Evolutionary conservation across 768 basidiomycete genomes (phyloP), one percentile per base, ranked within the genome.

Genomic region (Naematelia aurantialba): DNA sequence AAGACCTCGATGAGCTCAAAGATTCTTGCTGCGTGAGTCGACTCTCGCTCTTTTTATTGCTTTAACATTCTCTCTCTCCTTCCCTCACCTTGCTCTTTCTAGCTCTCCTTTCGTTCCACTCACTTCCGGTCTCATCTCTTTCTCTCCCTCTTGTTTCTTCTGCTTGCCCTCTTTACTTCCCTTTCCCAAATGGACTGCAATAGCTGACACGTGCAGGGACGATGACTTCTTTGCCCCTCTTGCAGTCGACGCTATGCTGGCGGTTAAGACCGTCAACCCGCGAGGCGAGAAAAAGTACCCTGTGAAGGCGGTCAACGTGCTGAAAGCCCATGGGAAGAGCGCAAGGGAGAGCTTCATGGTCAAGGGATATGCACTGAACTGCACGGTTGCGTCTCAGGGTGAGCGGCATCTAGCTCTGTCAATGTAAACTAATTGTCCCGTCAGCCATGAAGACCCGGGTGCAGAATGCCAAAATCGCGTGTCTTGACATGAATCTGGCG

Each of bases 1-100:
- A 98, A 93, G 82, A 99, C 96, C 26, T 90, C 87, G 64, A 98
- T 99, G 96, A 86, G 91, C 68, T 97, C 93, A 77, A 99, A 99
- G 80, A 91, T 99, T 78, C 91, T 99, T 67, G 89, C 90, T 76
- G 88, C 85, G 96, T 97, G 78, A 78, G 89, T 83, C 12, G 3
- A 8, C 17, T 17, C 8, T 17, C 34, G 8, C 34, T 39, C 34
- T 39, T 39, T 39, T 17, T 8, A 39, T 39, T 39, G 17, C 26
- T 12, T 29, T 52, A 11, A 13, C 26, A 11, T 2, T 19, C 42
- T 44, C 1, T 21, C 17, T 11, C 47, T 21, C 47, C 47, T n/a
- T 25, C 47, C 47, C 47, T 5, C 11, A 48, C 22, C n/a, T n/a
- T n/a, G n/a, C n/a, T n/a, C n/a, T n/a, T n/a, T n/a, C n/a, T n/a